These are phyloP conservation scores for Nicotiana paniculata DNA, from an alignment of 257 asterid species.

Conservation along the genomic window DNA sequence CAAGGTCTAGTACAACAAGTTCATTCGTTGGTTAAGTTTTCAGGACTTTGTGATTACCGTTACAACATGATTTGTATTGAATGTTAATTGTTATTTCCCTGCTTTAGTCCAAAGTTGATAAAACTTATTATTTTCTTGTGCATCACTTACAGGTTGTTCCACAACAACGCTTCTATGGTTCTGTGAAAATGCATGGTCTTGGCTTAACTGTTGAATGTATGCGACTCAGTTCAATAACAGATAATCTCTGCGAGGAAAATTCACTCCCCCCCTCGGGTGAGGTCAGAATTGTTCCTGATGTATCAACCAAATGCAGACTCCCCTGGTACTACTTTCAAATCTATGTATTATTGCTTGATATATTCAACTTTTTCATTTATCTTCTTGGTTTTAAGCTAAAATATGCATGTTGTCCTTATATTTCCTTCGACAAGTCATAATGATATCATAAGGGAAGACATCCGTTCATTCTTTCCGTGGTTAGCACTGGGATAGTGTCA, in stretches of 20 bases:
- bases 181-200: slow-evolving; percentile 40
- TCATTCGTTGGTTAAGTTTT: neutral
- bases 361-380: neutral
- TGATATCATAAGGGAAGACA: too few species aligned
- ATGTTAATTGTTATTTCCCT: too few species aligned
- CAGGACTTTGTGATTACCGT: neutral
- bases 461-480: too few species aligned
- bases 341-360: neutral
- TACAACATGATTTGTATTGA: too few species aligned
- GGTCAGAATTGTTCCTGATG: slow-evolving; percentile 75
- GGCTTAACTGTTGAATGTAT: slow-evolving; percentile 58
- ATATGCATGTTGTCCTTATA: neutral
- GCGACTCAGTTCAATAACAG: slow-evolving; percentile 63
- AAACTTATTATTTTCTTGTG: neutral
- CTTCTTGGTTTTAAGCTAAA: neutral
- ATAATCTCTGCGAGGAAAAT: slow-evolving; percentile 68
- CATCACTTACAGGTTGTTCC: slow-evolving; percentile 56
- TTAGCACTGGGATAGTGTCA: too few species aligned
- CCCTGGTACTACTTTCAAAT: slow-evolving; percentile 51
- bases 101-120: too few species aligned
- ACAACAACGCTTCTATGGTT: slow-evolving; percentile 47
- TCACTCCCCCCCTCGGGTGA: slow-evolving; percentile 60
- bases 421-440: too few species aligned
- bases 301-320: slow-evolving; percentile 48
- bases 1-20: neutral